phyloP scores from a whole-genome alignment of 257 asterid genomes.

The Fraxinus pennsylvanica region DNA sequence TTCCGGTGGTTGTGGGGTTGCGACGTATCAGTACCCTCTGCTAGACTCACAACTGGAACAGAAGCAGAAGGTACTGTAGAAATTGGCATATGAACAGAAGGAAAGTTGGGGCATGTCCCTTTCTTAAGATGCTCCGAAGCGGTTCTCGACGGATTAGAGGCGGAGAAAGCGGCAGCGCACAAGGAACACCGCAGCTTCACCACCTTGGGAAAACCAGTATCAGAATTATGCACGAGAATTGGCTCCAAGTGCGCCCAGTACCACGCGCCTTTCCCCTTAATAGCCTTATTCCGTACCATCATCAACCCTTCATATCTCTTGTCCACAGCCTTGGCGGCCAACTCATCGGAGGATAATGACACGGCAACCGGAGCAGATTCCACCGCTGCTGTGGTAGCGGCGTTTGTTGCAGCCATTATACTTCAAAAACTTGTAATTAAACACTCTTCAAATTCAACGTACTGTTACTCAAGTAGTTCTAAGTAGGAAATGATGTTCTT shows the following conservation, averaged over 20 bases:
- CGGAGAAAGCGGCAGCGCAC: constrained; percentile 95
- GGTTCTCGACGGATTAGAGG: constrained; percentile 92
- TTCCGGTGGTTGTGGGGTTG: constrained; percentile 46
- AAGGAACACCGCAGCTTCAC: constrained; percentile 85
- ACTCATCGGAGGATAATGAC: constrained; percentile 50
- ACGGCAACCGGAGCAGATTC: constrained; percentile 30
- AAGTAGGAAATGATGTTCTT: background rate
- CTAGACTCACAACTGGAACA: constrained; percentile 23
- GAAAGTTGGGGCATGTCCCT: constrained; percentile 95
- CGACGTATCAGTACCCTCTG: constrained; percentile 18
- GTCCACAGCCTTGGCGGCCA: constrained; percentile 71
- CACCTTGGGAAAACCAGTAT: constrained; percentile 77
- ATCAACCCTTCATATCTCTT: constrained; percentile 85
- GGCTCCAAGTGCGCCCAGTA: constrained; percentile 98
- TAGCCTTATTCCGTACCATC: constrained; percentile 85
- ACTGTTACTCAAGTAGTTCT: constrained; percentile 9
- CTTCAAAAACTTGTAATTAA: constrained; percentile 13
- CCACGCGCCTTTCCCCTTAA: constrained; percentile 98
- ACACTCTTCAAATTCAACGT: constrained; percentile 14
- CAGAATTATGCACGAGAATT: constrained; percentile 69
- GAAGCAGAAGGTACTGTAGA: constrained; percentile 54
- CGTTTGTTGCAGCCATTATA: constrained; percentile 57
- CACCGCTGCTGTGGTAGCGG: constrained; percentile 38
- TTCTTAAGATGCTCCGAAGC: constrained; percentile 96
- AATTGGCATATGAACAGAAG: constrained; percentile 63